Base-by-base conservation (phyloP, 1,139 yeast species). In the Saccharomycopsis crataegensis region DNA sequence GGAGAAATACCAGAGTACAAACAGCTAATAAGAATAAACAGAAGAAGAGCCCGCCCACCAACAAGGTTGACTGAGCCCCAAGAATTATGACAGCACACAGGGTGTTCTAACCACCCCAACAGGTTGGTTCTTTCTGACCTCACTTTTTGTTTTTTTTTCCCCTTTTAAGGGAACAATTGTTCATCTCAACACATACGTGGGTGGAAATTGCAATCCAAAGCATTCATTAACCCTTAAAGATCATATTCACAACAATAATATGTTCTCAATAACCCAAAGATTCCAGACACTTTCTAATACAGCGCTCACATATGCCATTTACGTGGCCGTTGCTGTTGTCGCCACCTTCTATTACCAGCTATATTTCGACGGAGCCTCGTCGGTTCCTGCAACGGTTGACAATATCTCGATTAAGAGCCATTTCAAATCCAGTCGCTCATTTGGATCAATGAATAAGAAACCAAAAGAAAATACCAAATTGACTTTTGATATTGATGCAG, bases 391-490 rank as follows among this genome's bases (percentile, higher is more conserved):
- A n/a, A 63, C 75, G 1, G 58, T 77, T 12, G 67, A 73, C 12
- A 61, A 72, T 50, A 70, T 78, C 51, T 69, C 62, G 42, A 47
- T 50, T 9, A 48, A 61, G 62, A 9, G 17, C 59, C 54, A 65
- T 54, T 57, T 61, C 48, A 86, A 84, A 65, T 76, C 76, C 59
- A 82, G 93, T 49, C 81, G 87, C 63, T 78, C 82, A 58, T 87
- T 79, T 62, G 96, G 97, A 1, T 82, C 95, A 2, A 69, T 71
- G 2, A 77, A 77, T 58, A 80, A 86, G 48, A 78, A 78, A 58
- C 83, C 90, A 47, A 91, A 88, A 70, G 97, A 93, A 64, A 90
- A 90, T 65, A 77, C 86, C 54, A 79, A 79, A 63, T 69, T 90
- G 46, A 71, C 70, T 16, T 90, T 91, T 64, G 96, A 89, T 65